phyloP scores from a whole-genome alignment of 176 grass and related monocot species.

The Oryza meyeriana region DNA sequence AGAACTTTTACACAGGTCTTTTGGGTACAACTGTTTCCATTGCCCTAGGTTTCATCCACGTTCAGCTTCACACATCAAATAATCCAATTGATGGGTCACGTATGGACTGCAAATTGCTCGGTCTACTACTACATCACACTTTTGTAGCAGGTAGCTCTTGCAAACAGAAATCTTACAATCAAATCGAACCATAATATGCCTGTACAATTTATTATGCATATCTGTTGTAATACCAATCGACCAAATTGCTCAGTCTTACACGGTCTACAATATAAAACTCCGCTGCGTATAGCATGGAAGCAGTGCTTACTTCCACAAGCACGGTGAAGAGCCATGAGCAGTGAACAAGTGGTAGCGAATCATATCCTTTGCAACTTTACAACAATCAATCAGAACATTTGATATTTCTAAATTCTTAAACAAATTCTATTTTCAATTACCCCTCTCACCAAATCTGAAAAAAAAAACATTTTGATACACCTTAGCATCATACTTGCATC shows the following conservation, averaged over 20 bases:
- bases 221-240: not conserved
- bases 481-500: not conserved
- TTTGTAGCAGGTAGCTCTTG: not conserved
- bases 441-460: slow-evolving; percentile 16
- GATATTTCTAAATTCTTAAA: slow-evolving; percentile 27
- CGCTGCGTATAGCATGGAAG: not conserved
- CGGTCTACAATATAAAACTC: not conserved
- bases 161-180: not conserved
- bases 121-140: not conserved
- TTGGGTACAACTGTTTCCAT: not conserved
- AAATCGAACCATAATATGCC: not conserved
- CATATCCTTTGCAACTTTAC: slow-evolving; percentile 44
- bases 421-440: slow-evolving; percentile 29
- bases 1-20: not conserved
- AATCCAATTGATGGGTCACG: not conserved
- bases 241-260: not conserved
- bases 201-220: not conserved
- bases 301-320: not conserved
- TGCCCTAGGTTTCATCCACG: too few species aligned
- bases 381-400: slow-evolving; percentile 45
- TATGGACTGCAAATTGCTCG: not conserved
- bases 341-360: slow-evolving; percentile 25
- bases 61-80: not conserved
- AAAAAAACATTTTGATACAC: slow-evolving; percentile 47
- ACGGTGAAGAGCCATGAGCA: not conserved